Base-by-base conservation (phyloP, 1,139 yeast genomes). In the Lipomyces yarrowii region DNA sequence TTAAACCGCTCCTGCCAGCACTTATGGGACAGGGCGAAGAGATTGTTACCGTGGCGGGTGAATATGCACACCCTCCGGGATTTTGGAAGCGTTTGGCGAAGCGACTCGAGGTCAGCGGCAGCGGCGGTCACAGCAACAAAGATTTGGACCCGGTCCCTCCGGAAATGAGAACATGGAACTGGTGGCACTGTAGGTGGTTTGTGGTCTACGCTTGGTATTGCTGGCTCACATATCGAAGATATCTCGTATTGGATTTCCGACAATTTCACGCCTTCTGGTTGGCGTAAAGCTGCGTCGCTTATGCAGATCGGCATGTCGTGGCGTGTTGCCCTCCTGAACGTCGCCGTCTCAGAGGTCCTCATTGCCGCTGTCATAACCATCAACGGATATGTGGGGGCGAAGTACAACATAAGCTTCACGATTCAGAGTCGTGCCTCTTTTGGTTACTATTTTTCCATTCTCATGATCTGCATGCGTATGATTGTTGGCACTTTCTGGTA, bases 271-370 rank as follows among this genome's bases (percentile, higher is more conserved):
- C 70, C 70, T 33, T 70, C 69, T 56, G 72, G 72, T 5, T 71
- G 73, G 73, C 73, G 71, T 56, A 57, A 69, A 18, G 73, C 73
- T 11, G 64, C 72, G 8, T 65, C 70, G 21, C 69, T 71, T 33
- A 59, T 73, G 67, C 62, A 70, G 21, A 61, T 65, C 35, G 76
- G 76, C 32, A 67, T 74, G 33, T 65, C 73, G 11, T 64, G 70
- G 60, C 72, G 73, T 71, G 72, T 71, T 59, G 73, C 74, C 3
- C 64, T 71, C 26, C 69, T 61, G n/a, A 71, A 73, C 37, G 74
- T 73, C 57, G 35, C 71, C 51, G 72, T 87, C 26, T 91, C 91
- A 11, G 87, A 87, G 75, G 74, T 81, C 35, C 75, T 78, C 54
- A 76, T 77, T 52, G 77, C 76, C 48, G 59, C 75, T 32, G 77